A percentile compares a stretch with the other conserved stretches of the same genome.
phyloP scores from a whole-genome alignment of 495 filamentous ascomycete species.

The Annulohypoxylon maeteangense region DNA sequence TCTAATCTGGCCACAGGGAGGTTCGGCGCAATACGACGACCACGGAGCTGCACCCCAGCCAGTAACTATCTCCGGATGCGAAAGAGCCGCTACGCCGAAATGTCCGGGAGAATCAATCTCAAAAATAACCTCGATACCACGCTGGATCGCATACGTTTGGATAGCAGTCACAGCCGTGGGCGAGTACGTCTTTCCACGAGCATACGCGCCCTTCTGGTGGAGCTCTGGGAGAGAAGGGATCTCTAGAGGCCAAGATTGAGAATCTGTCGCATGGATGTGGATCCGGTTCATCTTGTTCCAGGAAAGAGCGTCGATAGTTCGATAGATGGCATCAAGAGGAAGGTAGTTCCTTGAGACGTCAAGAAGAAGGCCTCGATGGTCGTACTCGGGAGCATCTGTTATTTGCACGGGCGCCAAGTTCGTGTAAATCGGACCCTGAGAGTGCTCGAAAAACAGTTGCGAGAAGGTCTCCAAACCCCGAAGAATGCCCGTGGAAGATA shows the following conservation, averaged over 20 bases:
- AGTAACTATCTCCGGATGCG: conserved; percentile 78
- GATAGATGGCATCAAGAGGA: conserved; percentile 68
- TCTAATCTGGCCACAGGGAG: conserved; percentile 79
- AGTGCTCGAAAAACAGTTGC: conserved; percentile 80
- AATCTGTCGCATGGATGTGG: conserved; percentile 82
- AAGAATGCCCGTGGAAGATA: conserved; percentile 71
- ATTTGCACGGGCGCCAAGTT: conserved; percentile 72
- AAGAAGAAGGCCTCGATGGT: conserved; percentile 78
- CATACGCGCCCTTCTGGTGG: conserved; percentile 74
- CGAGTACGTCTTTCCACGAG: conserved; percentile 68
- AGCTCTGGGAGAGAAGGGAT: conserved; percentile 78
- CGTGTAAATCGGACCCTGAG: conserved; percentile 68
- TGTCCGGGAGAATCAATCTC: conserved; percentile 89
- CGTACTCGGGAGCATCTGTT: conserved; percentile 71
- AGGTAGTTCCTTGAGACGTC: conserved; percentile 76
- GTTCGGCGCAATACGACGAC: conserved; percentile 73
- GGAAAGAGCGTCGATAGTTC: conserved; percentile 75
- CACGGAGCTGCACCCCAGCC: conserved; percentile 77
- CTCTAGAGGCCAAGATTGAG: conserved; percentile 85
- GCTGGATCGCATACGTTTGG: conserved; percentile 71
- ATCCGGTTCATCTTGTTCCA: conserved; percentile 84
- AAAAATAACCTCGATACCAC: conserved; percentile 76
- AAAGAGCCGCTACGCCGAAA: conserved; percentile 68
- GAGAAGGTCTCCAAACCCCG: conserved; percentile 75
- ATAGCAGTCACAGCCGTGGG: conserved; percentile 69